A percentile compares a stretch with the other conserved stretches of the same genome.
Evolutionary conservation across 176 grass and related monocot genomes (phyloP).

Genomic region (Zoysia pacifica): DNA sequence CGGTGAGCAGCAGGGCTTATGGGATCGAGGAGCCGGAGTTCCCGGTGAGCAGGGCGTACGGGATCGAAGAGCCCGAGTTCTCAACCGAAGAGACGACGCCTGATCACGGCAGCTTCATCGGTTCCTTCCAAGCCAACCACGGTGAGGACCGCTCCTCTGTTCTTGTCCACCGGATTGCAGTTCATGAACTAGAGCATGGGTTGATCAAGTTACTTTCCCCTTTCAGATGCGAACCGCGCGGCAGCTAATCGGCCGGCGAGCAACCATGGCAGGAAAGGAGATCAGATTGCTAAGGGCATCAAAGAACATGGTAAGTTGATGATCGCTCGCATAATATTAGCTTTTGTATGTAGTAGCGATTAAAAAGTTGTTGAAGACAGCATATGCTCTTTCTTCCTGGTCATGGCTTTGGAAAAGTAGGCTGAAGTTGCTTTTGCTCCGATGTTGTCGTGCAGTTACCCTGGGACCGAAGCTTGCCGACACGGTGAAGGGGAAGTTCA

Average conservation of each 20-base stretch:
- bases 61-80: conserved; percentile 57
- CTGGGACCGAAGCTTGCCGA: conserved; percentile 59
- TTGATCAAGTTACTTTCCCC: conserved; percentile 1
- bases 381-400: conserved; percentile 24
- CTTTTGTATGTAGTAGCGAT: too few relatives aligned
- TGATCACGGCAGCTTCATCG: conserved; percentile 22
- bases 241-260: conserved; percentile 40
- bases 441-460: conserved; percentile 42
- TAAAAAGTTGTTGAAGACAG: too few relatives aligned
- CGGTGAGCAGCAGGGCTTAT: conserved; percentile 56
- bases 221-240: conserved; percentile 33
- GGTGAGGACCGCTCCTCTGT: conserved; percentile 35
- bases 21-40: conserved; percentile 9
- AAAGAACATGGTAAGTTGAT: conserved; percentile 69
- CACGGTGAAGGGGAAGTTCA: conserved; percentile 78
- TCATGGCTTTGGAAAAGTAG: conserved; percentile 9
- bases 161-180: neutral
- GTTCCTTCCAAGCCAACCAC: conserved; percentile 38
- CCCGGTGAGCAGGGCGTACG: too few relatives aligned
- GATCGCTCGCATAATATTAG: too few relatives aligned
- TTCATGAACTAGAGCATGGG: neutral
- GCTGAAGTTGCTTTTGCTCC: conserved; percentile 28
- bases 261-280: conserved; percentile 62
- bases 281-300: conserved; percentile 61
- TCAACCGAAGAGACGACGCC: conserved; percentile 33